Percentiles rank a stretch among this genome's conserved stretches.
Evolutionary conservation across 2,329 filamentous ascomycete genomes (phyloP).

Genomic region (Hymenoscyphus infarciens): DNA sequence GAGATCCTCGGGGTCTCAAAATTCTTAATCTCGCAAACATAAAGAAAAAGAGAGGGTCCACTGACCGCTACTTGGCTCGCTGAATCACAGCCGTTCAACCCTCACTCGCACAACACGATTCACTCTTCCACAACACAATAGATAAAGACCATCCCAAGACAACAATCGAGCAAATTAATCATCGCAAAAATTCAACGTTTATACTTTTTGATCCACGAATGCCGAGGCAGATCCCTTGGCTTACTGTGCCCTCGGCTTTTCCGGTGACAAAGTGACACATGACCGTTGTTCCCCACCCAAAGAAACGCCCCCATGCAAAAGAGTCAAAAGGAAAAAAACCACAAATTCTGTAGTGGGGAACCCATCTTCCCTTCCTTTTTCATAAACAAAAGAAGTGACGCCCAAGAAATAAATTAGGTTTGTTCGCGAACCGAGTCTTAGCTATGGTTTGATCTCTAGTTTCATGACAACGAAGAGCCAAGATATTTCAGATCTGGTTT

Average conservation of each 20-base stretch:
- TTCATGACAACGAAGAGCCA: constrained; percentile 2
- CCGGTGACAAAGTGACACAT: neutral
- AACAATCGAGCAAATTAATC: neutral
- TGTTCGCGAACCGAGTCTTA: neutral
- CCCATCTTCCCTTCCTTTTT: neutral
- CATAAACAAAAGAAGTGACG: neutral
- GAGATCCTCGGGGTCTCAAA: neutral
- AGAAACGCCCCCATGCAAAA: neutral
- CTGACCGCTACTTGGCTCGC: neutral
- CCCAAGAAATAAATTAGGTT: neutral
- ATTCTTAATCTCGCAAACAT: neutral
- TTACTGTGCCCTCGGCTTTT: neutral
- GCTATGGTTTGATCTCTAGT: constrained; percentile 1
- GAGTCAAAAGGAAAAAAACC: neutral
- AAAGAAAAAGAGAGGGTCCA: neutral
- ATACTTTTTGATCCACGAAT: constrained; percentile 1
- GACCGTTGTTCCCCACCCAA: neutral
- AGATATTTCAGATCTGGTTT: neutral
- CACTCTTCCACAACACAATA: neutral
- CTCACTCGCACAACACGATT: neutral
- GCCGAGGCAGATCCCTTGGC: constrained; percentile 2
- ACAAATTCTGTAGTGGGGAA: neutral
- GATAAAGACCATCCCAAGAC: neutral
- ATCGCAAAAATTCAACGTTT: neutral
- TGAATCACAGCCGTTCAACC: neutral